Conservation (phyloP, 352 stramenopile species). For the Sclerospora graminicola region DNA sequence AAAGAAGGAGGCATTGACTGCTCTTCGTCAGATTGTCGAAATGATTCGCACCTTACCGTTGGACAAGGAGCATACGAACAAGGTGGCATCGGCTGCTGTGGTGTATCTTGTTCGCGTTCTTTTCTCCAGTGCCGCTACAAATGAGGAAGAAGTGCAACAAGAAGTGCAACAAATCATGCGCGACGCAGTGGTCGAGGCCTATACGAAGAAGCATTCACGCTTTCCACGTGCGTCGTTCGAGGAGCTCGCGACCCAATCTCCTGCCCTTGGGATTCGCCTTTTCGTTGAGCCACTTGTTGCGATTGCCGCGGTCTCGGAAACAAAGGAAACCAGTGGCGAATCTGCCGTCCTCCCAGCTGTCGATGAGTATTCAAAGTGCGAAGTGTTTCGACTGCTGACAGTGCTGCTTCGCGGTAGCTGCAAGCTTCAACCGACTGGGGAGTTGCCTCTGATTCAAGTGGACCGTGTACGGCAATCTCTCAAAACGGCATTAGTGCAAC, state of each 20-base stretch:
- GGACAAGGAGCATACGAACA: constrained; percentile 54
- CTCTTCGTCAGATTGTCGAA: constrained; percentile 28
- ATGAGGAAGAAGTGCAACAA: constrained; percentile 16
- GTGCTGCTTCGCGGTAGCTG: constrained; percentile 31
- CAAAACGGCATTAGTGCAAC: constrained; percentile 29
- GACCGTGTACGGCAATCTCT: constrained; percentile 22
- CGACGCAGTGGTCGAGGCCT: constrained; percentile 32
- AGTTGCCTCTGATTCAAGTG: constrained; percentile 28
- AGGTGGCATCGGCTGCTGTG: constrained; percentile 44
- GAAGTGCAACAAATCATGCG: constrained; percentile 25
- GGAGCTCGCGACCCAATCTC: constrained; percentile 48
- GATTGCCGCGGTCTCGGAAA: constrained; percentile 29
- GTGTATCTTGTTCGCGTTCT: constrained; percentile 55
- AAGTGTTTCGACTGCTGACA: constrained; percentile 68
- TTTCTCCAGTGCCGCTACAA: constrained; percentile 10
- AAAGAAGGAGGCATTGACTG: constrained; percentile 16
- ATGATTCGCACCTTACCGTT: constrained; percentile 37
- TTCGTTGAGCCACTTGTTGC: constrained; percentile 43
- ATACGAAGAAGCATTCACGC: constrained; percentile 78
- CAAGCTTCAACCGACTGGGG: constrained; percentile 15
- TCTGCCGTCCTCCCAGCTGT: constrained; percentile 16
- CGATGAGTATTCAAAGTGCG: constrained; percentile 70
- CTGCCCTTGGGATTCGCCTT: constrained; percentile 37
- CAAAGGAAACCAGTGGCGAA: constrained; percentile 15
- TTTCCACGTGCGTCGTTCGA: constrained; percentile 65